Evolutionary conservation across 768 basidiomycete species (phyloP), one percentile per base, ranked within the genome.

Genomic region (Naganishia friedmannii): DNA sequence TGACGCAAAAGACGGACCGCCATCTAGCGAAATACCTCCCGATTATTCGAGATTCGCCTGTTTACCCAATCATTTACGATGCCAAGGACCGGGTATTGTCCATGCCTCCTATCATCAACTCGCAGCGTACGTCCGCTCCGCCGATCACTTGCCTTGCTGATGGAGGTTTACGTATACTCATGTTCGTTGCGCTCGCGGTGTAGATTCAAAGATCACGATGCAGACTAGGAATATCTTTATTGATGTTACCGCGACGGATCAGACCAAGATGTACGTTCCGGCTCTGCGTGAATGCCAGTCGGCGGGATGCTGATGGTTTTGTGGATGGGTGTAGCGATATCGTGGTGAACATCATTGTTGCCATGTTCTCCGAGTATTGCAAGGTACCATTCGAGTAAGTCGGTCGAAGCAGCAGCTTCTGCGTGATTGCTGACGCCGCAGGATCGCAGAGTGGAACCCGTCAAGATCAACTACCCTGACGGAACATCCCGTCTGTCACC

Each of bases 321-420:
- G 42, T 42, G 42, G 42, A 8, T 17, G 42, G 42, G 42, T 42
- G 17, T 37, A 80, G 79, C 15, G 88, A 89, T 73, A 94, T 98
- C 58, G 96, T 98, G 65, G 87, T 93, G 57, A 96, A 94, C 80
- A 94, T 98, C 72, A 87, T 99, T 15, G 84, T 90, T 1, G 89
- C 91, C n/a, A 95, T 98, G 94, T 99, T 99, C 82, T 89, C 95
- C 1, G 94, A 98, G 82, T 96, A 99, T 78, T 93, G 91, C 79
- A 86, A 87, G 71, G 87, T 91, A 51, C 91, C 93, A 3, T 97
- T 89, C 86, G 88, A 91, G 94, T 98, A 81, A 73, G 92, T 82
- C 4, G 15, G 66, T 53, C 23, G 34, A 23, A 17, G 42, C 15
- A 15, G 42, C 42, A 42, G 42, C 42, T 13, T 2, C 15, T 5